Evolutionary conservation across 805 yeast species (phyloP).

Genomic region (Metschnikowia dekortorum): DNA sequence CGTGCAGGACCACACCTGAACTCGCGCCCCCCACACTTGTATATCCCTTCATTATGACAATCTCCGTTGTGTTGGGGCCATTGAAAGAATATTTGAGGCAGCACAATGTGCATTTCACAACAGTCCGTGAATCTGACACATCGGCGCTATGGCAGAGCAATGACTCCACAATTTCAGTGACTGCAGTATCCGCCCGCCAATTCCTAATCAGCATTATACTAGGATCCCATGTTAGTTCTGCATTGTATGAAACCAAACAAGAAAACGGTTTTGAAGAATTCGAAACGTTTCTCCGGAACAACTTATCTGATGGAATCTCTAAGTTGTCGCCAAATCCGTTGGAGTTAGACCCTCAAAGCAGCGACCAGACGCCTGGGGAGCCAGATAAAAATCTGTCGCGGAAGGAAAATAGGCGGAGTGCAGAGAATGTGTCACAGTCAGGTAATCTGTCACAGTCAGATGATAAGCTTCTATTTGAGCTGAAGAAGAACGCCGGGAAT

Average conservation of each 20-base stretch:
- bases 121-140: neutral
- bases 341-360: neutral
- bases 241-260: neutral
- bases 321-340: neutral
- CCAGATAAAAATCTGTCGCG: no score
- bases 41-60: neutral
- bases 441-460: neutral
- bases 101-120: neutral
- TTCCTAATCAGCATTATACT: neutral
- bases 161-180: neutral
- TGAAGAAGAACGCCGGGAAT: no score
- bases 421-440: neutral
- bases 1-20: slow-evolving; percentile 1
- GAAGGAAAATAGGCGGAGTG: no score
- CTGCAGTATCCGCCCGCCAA: neutral
- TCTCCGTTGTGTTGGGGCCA: neutral
- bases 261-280: neutral
- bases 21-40: neutral
- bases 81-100: neutral
- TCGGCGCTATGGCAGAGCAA: neutral
- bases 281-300: neutral
- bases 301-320: neutral
- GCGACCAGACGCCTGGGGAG: no score
- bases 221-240: neutral
- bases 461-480: neutral